These are phyloP conservation scores for Chaetomidium leptoderma DNA, from an alignment of 495 filamentous ascomycete genomes.

Conservation along the genomic window DNA sequence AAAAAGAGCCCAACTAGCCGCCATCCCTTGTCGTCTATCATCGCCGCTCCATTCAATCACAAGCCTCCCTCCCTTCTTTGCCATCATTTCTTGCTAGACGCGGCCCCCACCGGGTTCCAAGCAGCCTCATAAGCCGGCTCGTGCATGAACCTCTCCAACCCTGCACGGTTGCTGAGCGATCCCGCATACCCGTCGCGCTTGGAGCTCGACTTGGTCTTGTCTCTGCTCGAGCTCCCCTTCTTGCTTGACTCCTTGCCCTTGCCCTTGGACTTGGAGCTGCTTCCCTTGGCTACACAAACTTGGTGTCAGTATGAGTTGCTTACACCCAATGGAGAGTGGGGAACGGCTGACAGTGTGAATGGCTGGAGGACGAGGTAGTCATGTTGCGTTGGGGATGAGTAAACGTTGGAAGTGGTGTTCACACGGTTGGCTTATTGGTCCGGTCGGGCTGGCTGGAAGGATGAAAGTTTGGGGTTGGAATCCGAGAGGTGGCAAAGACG, in stretches of 20 bases:
- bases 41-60: background rate
- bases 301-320: background rate
- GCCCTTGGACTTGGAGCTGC: conserved; percentile 14
- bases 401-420: background rate
- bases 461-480: background rate
- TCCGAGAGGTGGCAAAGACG: too few relatives aligned
- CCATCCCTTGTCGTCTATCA: background rate
- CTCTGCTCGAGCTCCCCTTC: background rate
- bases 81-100: background rate
- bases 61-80: background rate
- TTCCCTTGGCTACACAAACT: background rate
- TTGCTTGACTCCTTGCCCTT: conserved; percentile 6
- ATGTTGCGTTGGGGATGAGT: background rate
- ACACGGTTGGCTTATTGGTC: background rate
- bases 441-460: background rate
- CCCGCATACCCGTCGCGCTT: background rate
- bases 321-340: background rate
- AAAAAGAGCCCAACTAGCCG: too few relatives aligned
- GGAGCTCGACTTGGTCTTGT: background rate
- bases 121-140: background rate
- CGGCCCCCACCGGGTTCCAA: conserved; percentile 8
- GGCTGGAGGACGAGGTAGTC: background rate
- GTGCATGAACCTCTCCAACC: conserved; percentile 4
- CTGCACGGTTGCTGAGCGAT: conserved; percentile 6
- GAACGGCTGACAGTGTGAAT: background rate